These are phyloP conservation scores for Eucalyptus shirleyi DNA, from an alignment of 345 rosid species.

Conservation along the genomic window DNA sequence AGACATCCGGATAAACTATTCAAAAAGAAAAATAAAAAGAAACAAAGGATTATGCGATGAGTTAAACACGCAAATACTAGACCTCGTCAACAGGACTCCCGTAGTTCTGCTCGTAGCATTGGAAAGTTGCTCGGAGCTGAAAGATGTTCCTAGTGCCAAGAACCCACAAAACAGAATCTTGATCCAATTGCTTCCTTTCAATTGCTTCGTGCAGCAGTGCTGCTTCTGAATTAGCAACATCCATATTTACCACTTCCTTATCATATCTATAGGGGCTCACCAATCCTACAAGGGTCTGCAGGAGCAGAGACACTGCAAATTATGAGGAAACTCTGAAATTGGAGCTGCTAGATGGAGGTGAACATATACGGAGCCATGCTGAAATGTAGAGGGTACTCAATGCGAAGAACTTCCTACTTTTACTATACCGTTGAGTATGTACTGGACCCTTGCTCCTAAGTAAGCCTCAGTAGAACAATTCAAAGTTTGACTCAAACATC, in stretches of 20 bases:
- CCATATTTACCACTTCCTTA: conserved; percentile 36
- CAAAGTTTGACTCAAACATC: background rate
- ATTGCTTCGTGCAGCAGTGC: conserved; percentile 49
- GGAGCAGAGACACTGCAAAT: background rate
- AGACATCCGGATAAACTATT: background rate
- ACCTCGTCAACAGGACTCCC: conserved; percentile 64
- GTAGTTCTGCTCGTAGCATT: conserved; percentile 32
- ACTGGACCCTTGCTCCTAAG: background rate
- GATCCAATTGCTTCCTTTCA: conserved; percentile 37
- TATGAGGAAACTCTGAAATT: background rate
- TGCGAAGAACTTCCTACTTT: background rate
- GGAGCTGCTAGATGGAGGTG: background rate
- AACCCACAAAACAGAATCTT: conserved; percentile 47
- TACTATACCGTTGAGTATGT: background rate
- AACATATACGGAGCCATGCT: background rate
- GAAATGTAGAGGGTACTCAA: background rate
- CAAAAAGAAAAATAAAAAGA: background rate
- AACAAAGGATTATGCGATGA: background rate
- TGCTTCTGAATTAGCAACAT: conserved; percentile 57
- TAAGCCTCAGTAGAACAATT: background rate
- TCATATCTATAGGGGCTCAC: conserved; percentile 74
- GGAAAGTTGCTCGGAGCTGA: conserved; percentile 71
- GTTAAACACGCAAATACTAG: background rate
- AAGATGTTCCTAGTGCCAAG: conserved; percentile 57
- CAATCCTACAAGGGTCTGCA: conserved; percentile 56